Conservation (phyloP, 2,329 filamentous ascomycete genomes). For the Elsinoe fawcettii region DNA sequence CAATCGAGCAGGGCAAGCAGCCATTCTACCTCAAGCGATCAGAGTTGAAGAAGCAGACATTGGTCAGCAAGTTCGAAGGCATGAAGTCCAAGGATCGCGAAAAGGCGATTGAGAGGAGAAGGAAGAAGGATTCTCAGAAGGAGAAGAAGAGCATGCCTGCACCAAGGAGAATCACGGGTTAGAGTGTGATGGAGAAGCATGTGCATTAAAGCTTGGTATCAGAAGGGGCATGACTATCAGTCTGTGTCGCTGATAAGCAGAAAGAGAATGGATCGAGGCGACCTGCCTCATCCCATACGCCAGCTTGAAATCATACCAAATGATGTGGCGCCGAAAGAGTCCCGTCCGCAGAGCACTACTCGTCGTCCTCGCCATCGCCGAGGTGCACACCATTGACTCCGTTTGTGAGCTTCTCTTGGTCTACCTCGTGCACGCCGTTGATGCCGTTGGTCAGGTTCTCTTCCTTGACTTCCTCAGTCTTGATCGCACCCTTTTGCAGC, state of each 20-base stretch:
- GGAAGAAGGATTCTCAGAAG: conserved; percentile 81
- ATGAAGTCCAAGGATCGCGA: conserved; percentile 83
- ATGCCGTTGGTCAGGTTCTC: conserved; percentile 22
- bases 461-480: conserved; percentile 24
- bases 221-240: conserved; percentile 2
- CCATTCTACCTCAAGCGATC: conserved; percentile 87
- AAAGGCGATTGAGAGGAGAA: conserved; percentile 72
- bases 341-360: background rate
- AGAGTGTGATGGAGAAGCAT: background rate
- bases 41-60: conserved; percentile 79
- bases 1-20: conserved; percentile 78
- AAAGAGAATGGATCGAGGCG: background rate
- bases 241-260: conserved; percentile 2
- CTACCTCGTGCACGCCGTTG: conserved; percentile 19
- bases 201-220: conserved; percentile 14
- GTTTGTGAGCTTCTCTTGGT: conserved; percentile 21
- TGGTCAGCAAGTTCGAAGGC: conserved; percentile 69
- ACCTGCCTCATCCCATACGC: background rate
- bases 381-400: conserved; percentile 18
- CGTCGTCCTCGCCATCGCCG: conserved; percentile 17
- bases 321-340: background rate
- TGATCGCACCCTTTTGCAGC: conserved; percentile 29
- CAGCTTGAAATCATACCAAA: background rate
- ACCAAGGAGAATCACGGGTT: conserved; percentile 1
- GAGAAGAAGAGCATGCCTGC: conserved; percentile 60